Evolutionary conservation across 768 basidiomycete species (phyloP).

Genomic region (Suillus ampliporus): DNA sequence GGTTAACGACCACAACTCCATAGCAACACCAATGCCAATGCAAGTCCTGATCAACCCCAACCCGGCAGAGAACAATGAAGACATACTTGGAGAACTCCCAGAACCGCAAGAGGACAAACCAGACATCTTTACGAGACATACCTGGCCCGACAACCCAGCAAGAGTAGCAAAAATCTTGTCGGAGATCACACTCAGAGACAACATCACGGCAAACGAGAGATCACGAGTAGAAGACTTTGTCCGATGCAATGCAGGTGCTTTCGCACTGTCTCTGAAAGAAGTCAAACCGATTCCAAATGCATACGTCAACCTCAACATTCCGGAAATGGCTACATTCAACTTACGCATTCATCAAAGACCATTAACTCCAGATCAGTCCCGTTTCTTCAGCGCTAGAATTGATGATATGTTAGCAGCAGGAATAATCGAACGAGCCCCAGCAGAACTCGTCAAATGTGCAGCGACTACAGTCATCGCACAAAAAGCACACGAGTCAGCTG

Average conservation of each 20-base stretch:
- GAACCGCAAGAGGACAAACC: no score
- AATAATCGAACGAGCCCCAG: slow-evolving; percentile 7
- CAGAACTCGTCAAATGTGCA: no score
- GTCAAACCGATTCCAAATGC: slow-evolving; percentile 31
- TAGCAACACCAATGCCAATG: no score
- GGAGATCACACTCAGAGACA: slow-evolving; percentile 35
- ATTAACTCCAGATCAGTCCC: slow-evolving; percentile 7
- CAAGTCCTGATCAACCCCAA: no score
- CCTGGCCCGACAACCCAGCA: no score
- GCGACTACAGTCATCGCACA: slow-evolving; percentile 41
- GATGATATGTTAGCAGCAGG: slow-evolving; percentile 10
- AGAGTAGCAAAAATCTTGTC: no score
- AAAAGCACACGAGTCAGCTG: slow-evolving; percentile 40
- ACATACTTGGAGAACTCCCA: no score
- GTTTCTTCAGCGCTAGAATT: slow-evolving; percentile 1
- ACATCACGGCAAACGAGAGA: slow-evolving; percentile 33
- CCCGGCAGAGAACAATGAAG: no score
- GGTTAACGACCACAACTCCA: no score
- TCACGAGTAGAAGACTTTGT: slow-evolving; percentile 31
- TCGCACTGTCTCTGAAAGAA: slow-evolving; percentile 45
- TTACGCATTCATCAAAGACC: background rate
- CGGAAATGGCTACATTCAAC: background rate
- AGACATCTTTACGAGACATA: no score
- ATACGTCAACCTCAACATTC: slow-evolving; percentile 5
- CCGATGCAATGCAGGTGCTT: slow-evolving; percentile 41